Conservation (phyloP, 2,329 filamentous ascomycete genomes). For the Raffaelea albimanens region DNA sequence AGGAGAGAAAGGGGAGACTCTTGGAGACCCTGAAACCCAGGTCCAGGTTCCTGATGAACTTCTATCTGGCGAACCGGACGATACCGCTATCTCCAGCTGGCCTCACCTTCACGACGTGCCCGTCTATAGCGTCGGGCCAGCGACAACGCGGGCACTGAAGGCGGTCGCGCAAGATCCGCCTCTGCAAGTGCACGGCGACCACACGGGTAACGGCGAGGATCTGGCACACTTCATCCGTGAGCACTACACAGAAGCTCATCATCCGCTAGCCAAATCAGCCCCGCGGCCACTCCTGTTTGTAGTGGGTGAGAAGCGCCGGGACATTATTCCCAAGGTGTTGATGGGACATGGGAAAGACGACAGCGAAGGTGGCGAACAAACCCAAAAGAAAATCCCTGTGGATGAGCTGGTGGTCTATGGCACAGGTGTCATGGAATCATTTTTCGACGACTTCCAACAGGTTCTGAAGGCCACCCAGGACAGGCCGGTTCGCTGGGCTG, state of each 20-base stretch:
- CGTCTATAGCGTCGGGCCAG: constrained; percentile 72
- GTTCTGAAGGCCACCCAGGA: constrained; percentile 35
- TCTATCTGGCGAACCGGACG: too few species aligned
- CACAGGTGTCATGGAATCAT: constrained; percentile 72
- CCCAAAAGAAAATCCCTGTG: constrained; percentile 52
- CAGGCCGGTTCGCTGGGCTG: constrained; percentile 52
- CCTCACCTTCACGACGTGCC: constrained; percentile 47
- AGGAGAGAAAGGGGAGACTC: constrained; percentile 11
- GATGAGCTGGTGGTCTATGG: constrained; percentile 80
- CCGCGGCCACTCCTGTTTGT: constrained; percentile 65
- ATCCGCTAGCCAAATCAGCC: constrained; percentile 12
- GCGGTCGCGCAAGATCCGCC: constrained; percentile 40
- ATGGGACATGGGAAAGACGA: constrained; percentile 42
- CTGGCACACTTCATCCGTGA: constrained; percentile 69
- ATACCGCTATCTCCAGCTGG: constrained; percentile 24
- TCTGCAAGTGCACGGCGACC: constrained; percentile 62
- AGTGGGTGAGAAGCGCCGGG: constrained; percentile 80
- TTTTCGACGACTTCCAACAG: constrained; percentile 55
- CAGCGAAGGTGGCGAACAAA: constrained; percentile 9
- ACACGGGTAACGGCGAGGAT: constrained; percentile 76
- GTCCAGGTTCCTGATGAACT: too few species aligned
- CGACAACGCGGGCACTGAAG: constrained; percentile 65
- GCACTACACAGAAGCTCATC: constrained; percentile 48
- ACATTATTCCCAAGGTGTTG: constrained; percentile 78
- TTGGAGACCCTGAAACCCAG: too few species aligned